Conservation (phyloP, 2,329 filamentous ascomycete species). For the Aspergillus fumigatus region DNA sequence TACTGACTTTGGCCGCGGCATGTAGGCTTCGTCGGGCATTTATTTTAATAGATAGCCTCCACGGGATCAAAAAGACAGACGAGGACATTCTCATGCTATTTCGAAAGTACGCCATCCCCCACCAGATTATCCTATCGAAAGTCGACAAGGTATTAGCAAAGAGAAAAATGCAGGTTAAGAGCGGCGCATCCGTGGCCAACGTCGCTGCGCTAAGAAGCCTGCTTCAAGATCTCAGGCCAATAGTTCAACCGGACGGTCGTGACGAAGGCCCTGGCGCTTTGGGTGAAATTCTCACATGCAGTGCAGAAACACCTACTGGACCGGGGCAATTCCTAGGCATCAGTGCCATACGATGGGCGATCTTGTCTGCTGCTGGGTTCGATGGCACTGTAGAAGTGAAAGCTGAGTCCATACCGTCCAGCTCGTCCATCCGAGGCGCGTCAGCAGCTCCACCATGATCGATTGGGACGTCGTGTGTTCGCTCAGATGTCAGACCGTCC, state of each 20-base stretch:
- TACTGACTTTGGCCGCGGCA: neutral
- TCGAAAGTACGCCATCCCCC: constrained; percentile 52
- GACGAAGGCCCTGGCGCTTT: constrained; percentile 40
- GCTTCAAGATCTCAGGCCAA: constrained; percentile 36
- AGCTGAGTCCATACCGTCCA: constrained; percentile 9
- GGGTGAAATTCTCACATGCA: constrained; percentile 59
- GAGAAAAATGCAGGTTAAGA: constrained; percentile 28
- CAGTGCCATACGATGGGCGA: constrained; percentile 59
- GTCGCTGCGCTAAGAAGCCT: constrained; percentile 35
- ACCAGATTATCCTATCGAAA: constrained; percentile 65
- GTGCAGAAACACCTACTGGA: constrained; percentile 46
- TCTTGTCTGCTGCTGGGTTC: constrained; percentile 58
- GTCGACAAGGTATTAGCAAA: constrained; percentile 53
- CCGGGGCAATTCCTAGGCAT: constrained; percentile 53
- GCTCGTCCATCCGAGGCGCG: neutral
- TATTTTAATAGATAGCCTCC: constrained; percentile 59
- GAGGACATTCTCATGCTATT: constrained; percentile 54
- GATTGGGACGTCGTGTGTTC: constrained; percentile 4
- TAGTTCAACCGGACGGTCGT: constrained; percentile 42
- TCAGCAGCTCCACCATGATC: constrained; percentile 4
- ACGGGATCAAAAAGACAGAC: constrained; percentile 62
- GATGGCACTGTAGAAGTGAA: constrained; percentile 36
- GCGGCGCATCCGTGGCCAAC: constrained; percentile 23
- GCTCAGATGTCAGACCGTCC: neutral
- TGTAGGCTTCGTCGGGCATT: constrained; percentile 56